phyloP scores from a whole-genome alignment of 257 asterid species.

The Nicotiana undulata region DNA sequence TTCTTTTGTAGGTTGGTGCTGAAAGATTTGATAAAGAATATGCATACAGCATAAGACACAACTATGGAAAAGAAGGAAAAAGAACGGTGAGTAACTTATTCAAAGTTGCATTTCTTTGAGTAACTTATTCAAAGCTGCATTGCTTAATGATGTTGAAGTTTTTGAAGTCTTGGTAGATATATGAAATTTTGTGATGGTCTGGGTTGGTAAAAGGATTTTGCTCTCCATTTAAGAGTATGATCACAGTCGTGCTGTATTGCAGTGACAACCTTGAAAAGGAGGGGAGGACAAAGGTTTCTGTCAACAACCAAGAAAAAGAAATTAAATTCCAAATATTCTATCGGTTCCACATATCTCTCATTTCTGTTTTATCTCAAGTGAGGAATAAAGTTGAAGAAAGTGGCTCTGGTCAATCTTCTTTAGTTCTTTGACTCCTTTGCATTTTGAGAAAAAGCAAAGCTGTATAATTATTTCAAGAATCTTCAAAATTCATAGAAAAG shows the following conservation, averaged over 20 bases:
- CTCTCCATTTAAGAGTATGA: background rate
- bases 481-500: background rate
- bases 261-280: background rate
- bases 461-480: background rate
- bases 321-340: background rate
- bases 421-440: background rate
- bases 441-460: too few relatives aligned
- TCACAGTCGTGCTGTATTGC: background rate
- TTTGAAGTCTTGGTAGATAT: background rate
- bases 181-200: background rate
- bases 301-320: background rate
- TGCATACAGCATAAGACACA: conserved; percentile 84
- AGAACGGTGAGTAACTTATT: conserved; percentile 56
- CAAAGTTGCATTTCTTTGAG: background rate
- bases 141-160: background rate
- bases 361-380: background rate
- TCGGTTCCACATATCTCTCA: background rate
- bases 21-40: conserved; percentile 97
- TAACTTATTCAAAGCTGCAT: background rate
- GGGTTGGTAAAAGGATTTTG: background rate
- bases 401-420: background rate
- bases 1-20: conserved; percentile 67
- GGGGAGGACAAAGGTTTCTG: background rate
- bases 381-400: background rate
- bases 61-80: conserved; percentile 98